Evolutionary conservation across 1,284 basidiomycete species (phyloP).

Genomic region (Meripilus lineatus): DNA sequence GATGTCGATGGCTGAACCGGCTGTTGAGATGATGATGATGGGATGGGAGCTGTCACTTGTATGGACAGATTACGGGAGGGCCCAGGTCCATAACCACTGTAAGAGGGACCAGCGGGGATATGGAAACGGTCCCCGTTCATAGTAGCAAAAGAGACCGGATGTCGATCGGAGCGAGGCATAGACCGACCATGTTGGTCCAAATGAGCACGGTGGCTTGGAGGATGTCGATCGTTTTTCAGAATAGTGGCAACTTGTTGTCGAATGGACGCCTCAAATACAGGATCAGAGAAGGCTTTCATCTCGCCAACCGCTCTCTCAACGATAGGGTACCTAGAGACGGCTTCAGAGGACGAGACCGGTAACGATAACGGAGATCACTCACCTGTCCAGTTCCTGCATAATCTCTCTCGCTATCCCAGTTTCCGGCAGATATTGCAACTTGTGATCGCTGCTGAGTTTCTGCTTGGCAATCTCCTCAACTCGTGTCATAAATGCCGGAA

Average conservation of each 20-base stretch:
- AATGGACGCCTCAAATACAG: conserved; percentile 42
- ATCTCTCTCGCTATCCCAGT: conserved; percentile 55
- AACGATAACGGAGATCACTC: conserved; percentile 9
- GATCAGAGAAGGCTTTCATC: conserved; percentile 45
- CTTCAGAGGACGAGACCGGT: conserved; percentile 14
- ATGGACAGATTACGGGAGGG: too few species aligned
- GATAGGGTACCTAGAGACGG: conserved; percentile 40
- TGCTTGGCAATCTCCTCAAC: conserved; percentile 58
- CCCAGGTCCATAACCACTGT: too few species aligned
- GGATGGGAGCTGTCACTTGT: too few species aligned
- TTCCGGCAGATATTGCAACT: conserved; percentile 47
- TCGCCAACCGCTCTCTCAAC: conserved; percentile 62
- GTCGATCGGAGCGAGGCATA: too few species aligned
- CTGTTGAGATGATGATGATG: too few species aligned
- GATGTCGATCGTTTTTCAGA: conserved; percentile 18
- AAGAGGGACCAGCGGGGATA: too few species aligned
- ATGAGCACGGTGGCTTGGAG: not conserved
- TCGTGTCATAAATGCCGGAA: conserved; percentile 42
- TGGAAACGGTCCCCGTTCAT: too few species aligned
- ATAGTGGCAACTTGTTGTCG: conserved; percentile 24
- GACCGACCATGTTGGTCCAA: not conserved
- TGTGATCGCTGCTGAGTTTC: conserved; percentile 48
- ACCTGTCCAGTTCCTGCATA: conserved; percentile 71
- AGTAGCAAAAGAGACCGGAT: too few species aligned
- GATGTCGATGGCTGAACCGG: not conserved